Evolutionary conservation across 768 basidiomycete genomes (phyloP), one percentile per base, ranked within the genome.

Genomic region (Astraeus odoratus): DNA sequence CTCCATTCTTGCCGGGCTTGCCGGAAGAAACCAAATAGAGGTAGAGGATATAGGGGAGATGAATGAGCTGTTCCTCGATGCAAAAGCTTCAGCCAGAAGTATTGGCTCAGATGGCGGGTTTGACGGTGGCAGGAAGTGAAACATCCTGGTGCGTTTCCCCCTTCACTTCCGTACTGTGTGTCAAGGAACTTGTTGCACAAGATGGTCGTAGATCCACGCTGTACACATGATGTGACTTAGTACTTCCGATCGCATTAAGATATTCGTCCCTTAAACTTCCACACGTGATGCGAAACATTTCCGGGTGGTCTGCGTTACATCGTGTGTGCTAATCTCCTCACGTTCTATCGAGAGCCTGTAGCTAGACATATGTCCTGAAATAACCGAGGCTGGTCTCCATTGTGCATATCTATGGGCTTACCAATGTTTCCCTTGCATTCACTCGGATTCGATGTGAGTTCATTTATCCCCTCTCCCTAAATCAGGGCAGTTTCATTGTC

Each of bases 51-150:
- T 98, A 39, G 74, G 76, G 26, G 93, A 97, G 74, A 92, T 96
- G 83, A 84, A 83, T 51, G 89, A 90, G 59, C 70, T 99, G 25
- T 99, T 99, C 74, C 71, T 97, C 56, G 94, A 98, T 63, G 92
- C 95, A 16, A 95, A 93, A 60, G 83, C 86, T 0, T 77, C 75
- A 45, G 82, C 82, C n/a, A 58, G 63, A 19, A 70, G 75, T 49
- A 79, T 81, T 27, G 64, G 65, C 51, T 72, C 64, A 13, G 60
- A 61, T 20, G 68, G 64, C 4, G 61, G 65, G 20, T 67, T 62
- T 42, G 54, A 60, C 31, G 66, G 67, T 16, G 53, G 66, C 2
- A 50, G 53, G 26, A 52, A 59, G 57, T 61, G 48, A 68, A 44
- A 22, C 5, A 13, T 50, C 19, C 19, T 34, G 49, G 43, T 34